Conservation (phyloP, 768 basidiomycete genomes). For the Austroboletus festivus region DNA sequence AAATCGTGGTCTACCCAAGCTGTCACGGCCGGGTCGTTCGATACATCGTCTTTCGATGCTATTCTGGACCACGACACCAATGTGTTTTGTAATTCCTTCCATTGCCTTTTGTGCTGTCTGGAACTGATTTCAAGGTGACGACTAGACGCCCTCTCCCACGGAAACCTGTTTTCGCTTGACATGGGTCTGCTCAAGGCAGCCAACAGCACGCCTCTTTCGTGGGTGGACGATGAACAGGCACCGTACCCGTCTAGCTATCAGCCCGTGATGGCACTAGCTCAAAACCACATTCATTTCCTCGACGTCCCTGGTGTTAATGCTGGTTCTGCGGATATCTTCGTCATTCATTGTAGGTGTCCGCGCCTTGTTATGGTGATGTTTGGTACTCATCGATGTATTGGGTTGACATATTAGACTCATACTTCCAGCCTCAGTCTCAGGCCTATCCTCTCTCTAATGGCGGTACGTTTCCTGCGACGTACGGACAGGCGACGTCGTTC, state of each 20-base stretch:
- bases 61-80: constrained; percentile 96
- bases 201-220: constrained; percentile 52
- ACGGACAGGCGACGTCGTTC: constrained; percentile 69
- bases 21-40: constrained; percentile 50
- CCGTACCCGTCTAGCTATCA: constrained; percentile 59
- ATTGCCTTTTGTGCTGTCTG: neutral
- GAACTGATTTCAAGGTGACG: neutral
- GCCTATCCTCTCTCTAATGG: constrained; percentile 47
- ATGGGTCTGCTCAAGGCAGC: constrained; percentile 65
- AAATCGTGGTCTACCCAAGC: constrained; percentile 79
- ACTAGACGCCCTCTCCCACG: constrained; percentile 65
- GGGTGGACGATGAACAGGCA: constrained; percentile 59
- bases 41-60: constrained; percentile 60
- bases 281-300: constrained; percentile 86
- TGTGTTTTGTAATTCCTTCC: constrained; percentile 58
- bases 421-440: constrained; percentile 72
- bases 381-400: neutral
- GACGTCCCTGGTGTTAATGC: constrained; percentile 63
- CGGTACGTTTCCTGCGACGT: constrained; percentile 58
- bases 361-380: neutral
- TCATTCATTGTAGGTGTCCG: constrained; percentile 75
- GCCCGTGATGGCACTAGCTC: constrained; percentile 76
- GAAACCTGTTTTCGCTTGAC: constrained; percentile 65
- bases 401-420: constrained; percentile 50
- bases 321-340: constrained; percentile 75